phyloP scores from a whole-genome alignment of 1,284 basidiomycete species.

The Rhodofomes roseus region DNA sequence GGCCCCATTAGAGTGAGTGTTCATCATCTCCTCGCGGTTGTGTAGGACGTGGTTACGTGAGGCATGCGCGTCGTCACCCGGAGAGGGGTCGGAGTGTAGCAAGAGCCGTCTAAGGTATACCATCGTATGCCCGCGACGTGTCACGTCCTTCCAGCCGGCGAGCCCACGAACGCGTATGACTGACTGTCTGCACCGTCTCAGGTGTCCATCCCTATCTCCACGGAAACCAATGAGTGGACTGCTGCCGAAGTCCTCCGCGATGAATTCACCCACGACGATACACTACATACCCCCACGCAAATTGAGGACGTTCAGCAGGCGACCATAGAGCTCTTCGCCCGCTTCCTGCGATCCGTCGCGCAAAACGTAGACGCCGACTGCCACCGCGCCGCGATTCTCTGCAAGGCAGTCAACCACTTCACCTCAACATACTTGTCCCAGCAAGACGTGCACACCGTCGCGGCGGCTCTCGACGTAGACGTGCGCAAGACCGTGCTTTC shows the following conservation, averaged over 20 bases:
- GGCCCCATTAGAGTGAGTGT: slow-evolving; percentile 61
- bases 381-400: slow-evolving; percentile 64
- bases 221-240: slow-evolving; percentile 79
- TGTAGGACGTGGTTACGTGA: neutral
- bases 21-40: neutral
- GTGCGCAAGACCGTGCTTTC: slow-evolving; percentile 75
- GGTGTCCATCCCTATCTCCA: slow-evolving; percentile 84
- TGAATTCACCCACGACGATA: slow-evolving; percentile 73
- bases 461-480: slow-evolving; percentile 73
- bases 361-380: slow-evolving; percentile 54
- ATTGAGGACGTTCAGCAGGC: slow-evolving; percentile 58
- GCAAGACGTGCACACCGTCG: slow-evolving; percentile 80
- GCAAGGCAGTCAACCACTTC: slow-evolving; percentile 75
- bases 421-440: slow-evolving; percentile 72
- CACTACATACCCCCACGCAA: slow-evolving; percentile 46
- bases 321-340: slow-evolving; percentile 73
- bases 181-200: slow-evolving; percentile 27
- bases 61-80: neutral
- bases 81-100: neutral
- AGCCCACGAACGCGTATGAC: neutral
- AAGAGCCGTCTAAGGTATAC: neutral
- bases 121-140: neutral
- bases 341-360: slow-evolving; percentile 75
- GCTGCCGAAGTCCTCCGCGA: slow-evolving; percentile 85
- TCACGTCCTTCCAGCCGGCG: neutral